phyloP scores from a whole-genome alignment of 768 basidiomycete species.

The Suillus occidentalis region DNA sequence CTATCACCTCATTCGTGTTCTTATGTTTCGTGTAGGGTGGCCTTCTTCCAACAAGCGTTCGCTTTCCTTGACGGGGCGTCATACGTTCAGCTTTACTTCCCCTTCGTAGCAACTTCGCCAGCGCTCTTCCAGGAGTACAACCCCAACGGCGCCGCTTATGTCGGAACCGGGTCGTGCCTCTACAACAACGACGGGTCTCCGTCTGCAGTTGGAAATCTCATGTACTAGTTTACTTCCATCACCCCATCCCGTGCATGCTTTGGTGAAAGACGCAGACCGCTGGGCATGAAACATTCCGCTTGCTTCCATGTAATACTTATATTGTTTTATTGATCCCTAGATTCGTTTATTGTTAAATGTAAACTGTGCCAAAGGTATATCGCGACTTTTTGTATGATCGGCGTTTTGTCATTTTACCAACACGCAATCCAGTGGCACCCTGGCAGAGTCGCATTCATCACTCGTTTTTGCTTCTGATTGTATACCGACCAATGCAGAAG shows the following conservation, averaged over 20 bases:
- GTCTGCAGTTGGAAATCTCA: conserved; percentile 27
- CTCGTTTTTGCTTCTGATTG: neutral
- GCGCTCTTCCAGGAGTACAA: conserved; percentile 24
- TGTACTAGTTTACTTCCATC: conserved; percentile 14
- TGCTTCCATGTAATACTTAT: neutral
- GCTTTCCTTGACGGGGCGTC: conserved; percentile 33
- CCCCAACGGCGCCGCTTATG: conserved; percentile 9
- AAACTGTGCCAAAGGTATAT: neutral
- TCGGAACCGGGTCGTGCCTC: conserved; percentile 34
- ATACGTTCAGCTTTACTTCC: conserved; percentile 38
- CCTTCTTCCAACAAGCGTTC: conserved; percentile 35
- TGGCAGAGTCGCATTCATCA: neutral
- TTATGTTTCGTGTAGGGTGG: conserved; percentile 20
- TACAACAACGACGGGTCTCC: conserved; percentile 30
- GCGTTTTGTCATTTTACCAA: neutral
- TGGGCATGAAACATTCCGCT: neutral
- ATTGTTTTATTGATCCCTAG: neutral
- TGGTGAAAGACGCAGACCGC: neutral
- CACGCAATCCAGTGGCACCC: neutral
- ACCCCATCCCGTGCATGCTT: neutral
- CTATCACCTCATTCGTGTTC: neutral
- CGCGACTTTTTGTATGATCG: neutral
- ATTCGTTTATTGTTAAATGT: neutral
- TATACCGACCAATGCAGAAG: neutral
- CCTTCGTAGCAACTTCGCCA: conserved; percentile 36